These are phyloP conservation scores for Plantago ovata DNA, from an alignment of 257 asterid species.

Conservation along the genomic window DNA sequence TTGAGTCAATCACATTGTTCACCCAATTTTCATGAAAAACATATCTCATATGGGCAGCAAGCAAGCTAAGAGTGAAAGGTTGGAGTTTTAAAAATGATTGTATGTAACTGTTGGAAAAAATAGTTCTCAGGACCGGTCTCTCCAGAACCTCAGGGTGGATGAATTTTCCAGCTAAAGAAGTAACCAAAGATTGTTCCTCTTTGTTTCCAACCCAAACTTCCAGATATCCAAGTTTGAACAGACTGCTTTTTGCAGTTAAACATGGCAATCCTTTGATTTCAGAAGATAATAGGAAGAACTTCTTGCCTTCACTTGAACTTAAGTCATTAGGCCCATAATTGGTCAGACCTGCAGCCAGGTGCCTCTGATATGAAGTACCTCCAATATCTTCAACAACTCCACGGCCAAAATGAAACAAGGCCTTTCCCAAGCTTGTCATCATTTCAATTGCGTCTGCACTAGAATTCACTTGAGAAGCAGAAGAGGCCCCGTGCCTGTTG, in stretches of 20 bases:
- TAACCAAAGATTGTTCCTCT: conserved; percentile 66
- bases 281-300: conserved; percentile 43
- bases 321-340: conserved; percentile 37
- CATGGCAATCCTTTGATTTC: conserved; percentile 89
- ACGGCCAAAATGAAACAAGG: conserved; percentile 88
- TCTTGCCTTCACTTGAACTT: conserved; percentile 46
- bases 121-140: conserved; percentile 58
- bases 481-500: conserved; percentile 35
- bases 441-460: conserved; percentile 95
- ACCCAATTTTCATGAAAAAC: conserved; percentile 85
- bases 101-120: conserved; percentile 52
- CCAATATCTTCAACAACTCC: conserved; percentile 96
- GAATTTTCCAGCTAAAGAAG: conserved; percentile 69
- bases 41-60: conserved; percentile 66
- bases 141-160: conserved; percentile 84
- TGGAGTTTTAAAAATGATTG: conserved; percentile 65
- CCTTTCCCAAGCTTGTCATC: conserved; percentile 87
- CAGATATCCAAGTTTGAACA: conserved; percentile 56
- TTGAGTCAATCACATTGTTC: conserved; percentile 55
- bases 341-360: conserved; percentile 34
- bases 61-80: conserved; percentile 64
- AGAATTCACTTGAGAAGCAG: conserved; percentile 50
- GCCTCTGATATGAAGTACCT: conserved; percentile 53
- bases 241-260: conserved; percentile 69
- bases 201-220: conserved; percentile 85